phyloP scores from a whole-genome alignment of 345 rosid genomes.

The Euphorbia peplus region DNA sequence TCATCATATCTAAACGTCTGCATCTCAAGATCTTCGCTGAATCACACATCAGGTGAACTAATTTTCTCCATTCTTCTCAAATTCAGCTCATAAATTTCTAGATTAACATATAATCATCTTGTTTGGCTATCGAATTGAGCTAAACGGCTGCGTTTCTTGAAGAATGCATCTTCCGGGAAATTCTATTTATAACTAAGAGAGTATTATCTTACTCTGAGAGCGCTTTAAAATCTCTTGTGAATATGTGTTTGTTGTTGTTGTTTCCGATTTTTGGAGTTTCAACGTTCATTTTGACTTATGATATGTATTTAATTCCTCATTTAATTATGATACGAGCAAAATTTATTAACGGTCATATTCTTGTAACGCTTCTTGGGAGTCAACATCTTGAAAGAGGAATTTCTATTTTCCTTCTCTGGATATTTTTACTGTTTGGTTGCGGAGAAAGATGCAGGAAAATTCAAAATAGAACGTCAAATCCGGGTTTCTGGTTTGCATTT shows the following conservation, averaged over 20 bases:
- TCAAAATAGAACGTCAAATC: not conserved
- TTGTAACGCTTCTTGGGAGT: not conserved
- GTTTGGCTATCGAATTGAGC: not conserved
- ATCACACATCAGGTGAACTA: not conserved
- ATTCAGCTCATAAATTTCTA: not conserved
- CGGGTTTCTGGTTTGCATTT: not conserved
- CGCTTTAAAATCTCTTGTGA: too few species aligned
- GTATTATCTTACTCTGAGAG: too few species aligned
- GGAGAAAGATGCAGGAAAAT: slow-evolving; percentile 19
- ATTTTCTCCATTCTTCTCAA: not conserved
- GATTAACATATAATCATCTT: too few species aligned
- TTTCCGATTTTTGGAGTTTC: too few species aligned
- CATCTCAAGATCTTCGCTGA: not conserved
- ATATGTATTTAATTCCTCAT: not conserved
- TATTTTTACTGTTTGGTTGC: slow-evolving; percentile 17
- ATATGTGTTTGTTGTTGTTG: too few species aligned
- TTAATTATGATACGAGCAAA: not conserved
- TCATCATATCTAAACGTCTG: not conserved
- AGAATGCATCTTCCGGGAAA: too few species aligned
- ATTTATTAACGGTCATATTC: not conserved
- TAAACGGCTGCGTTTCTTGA: not conserved
- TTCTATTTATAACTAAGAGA: too few species aligned
- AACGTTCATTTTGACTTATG: too few species aligned
- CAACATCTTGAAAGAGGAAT: not conserved
- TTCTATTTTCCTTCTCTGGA: not conserved